Evolutionary conservation across 805 yeast genomes (phyloP), one percentile per base, ranked within the genome.

Genomic region (Metschnikowia henanensis): DNA sequence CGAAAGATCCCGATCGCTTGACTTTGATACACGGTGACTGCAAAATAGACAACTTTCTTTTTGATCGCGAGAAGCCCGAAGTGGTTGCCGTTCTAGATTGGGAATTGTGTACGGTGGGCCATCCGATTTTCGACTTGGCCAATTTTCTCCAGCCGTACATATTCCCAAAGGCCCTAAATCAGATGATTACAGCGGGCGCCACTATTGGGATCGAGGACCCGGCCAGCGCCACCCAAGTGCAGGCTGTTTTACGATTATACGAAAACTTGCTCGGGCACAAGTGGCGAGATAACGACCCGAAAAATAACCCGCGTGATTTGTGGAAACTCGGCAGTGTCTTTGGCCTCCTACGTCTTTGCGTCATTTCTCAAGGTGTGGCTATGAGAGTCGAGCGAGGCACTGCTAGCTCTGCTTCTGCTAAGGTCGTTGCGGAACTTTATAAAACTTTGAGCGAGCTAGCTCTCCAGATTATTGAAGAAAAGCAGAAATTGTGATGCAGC

Each of bases 31-130:
- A 81, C 51, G 87, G 91, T 33, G 81, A 82, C 65, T 74, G 76
- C 72, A 77, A 81, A 65, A 69, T 77, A 55, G 84, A 85, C 69
- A 72, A 84, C 64, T 67, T 84, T 50, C 73, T 85, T 26, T 76
- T 76, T 64, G 75, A 83, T 60, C 80, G 80, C 50, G 72, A 71
- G 1, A 68, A 71, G 35, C 72, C 73, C 17, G 57, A 59, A 34
- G 78, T 80, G 3, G 61, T 75, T 37, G 84, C 84, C 0, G 76
- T 81, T 2, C 64, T 81, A 32, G 86, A 81, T 55, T 81, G 87
- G 87, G 87, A 81, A 56, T 61, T 81, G 31, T 79, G 84, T 49
- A 81, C 86, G 0, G 65, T 77, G 45, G 87, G 87, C 0, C 83
- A 80, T 51, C 87, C 87, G 0, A 58, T 80, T 35, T 80, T 82